Base-by-base conservation (phyloP, 768 basidiomycete genomes). In the Termitomyces sp. region DNA sequence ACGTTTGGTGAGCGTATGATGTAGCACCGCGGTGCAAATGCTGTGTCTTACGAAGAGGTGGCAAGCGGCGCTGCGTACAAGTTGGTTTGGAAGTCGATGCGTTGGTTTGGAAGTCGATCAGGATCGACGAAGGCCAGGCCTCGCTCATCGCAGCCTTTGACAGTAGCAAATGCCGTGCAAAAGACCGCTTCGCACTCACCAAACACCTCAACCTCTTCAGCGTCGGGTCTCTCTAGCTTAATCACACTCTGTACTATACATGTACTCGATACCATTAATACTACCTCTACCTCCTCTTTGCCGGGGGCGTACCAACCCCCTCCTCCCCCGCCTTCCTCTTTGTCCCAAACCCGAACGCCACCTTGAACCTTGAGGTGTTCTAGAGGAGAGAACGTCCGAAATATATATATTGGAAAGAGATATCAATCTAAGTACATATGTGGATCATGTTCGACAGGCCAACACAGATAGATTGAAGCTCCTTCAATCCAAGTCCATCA, bases 251-350 rank as follows among this genome's bases (percentile, higher is more conserved):
- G 23, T 23, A n/a, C 23, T 23, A 2, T 23, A 23, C 23, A 23
- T 23, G 23, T 1, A 23, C 23, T 23, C 23, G 23, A 23, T 23
- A 23, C 23, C 23, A 23, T 23, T 23, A 23, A 23, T 23, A 23
- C 23, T 23, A 23, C 23, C 23, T 23, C 23, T 23, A 23, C 23
- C 23, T 23, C 54, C 75, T 71, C 76, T 93, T 93, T 28, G 84
- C 69, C 10, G 88, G 82, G 5, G 89, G 90, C 4, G 85, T 79
- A 14, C 81, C 87, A 23, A 74, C 71, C 18, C 80, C 78, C 57
- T 92, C 91, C 35, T 87, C 88, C 1, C 72, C 82, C 4, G 88
- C 89, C 69, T 93, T 94, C 67, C 93, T 78, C 78, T 95, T 95
- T 50, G 79, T 75, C 36, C 86, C 87, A 68, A 93, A 82, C 12